Base-by-base conservation (phyloP, 2,329 filamentous ascomycete genomes). In the Zymoseptoria tritici region DNA sequence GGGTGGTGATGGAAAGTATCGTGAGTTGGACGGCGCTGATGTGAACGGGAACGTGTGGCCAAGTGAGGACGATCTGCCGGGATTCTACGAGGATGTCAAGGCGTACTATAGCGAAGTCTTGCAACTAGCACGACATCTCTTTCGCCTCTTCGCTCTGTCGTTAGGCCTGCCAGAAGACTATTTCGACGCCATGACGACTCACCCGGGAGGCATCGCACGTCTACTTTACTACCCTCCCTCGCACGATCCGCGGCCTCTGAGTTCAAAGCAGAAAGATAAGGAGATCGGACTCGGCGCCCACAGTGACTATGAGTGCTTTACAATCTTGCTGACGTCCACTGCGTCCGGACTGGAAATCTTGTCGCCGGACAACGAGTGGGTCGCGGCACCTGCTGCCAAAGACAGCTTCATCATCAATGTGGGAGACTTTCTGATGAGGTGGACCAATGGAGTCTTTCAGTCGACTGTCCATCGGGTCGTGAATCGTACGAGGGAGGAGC, bases 381-480 rank as follows among this genome's bases (percentile, higher is more conserved):
- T 80, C 0, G 68, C 73, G 36, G 78, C 78, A 0, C 74, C 79
- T 54, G 78, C 78, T 0, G 68, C 78, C 0, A 70, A 72, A 2
- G 78, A 76, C 16, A 73, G 74, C 0, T 80, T 79, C 58, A 77
- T 80, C 9, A 78, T 81, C 6, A 81, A 81, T 60, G 76, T 81
- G 36, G 79, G 78, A 0, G 79, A 81, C 62, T 79, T 80, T 75
- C 73, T 81, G 63, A 76, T 79, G 72, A 66, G 75, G 53, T 78
- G 76, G 75, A 78, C 76, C 9, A 77, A 77, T 57, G 59, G 61
- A 19, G 16, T 74, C 31, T 79, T 75, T 72, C 75, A 75, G 64
- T 73, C 70, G n/a, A 80, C 78, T 0, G 66, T 73, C 46, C 79
- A 80, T 67, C 67, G 78, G 2, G 78, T 81, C 4, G 71, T 80